Conservation (phyloP, 345 rosid species). For the Lumnitzera littorea region DNA sequence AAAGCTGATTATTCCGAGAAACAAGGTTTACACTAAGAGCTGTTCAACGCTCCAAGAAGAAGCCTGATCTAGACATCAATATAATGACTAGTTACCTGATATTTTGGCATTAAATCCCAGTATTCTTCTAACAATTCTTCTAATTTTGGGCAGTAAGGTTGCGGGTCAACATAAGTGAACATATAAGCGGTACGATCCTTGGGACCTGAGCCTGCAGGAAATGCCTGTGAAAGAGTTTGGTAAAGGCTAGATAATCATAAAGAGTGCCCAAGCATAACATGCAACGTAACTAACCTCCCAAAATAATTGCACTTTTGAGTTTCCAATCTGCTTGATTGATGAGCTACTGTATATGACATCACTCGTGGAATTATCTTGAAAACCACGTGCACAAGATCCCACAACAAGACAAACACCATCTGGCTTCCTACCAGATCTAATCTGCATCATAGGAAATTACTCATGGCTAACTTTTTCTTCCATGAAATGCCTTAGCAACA, state of each 20-base stretch:
- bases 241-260: constrained; percentile 7
- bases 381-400: constrained; percentile 92
- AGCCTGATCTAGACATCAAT: neutral
- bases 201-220: constrained; percentile 93
- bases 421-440: constrained; percentile 73
- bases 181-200: constrained; percentile 90
- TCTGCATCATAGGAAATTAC: constrained; percentile 27
- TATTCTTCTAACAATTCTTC: constrained; percentile 83
- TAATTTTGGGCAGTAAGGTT: constrained; percentile 60
- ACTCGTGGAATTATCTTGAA: constrained; percentile 56
- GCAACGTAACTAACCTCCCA: constrained; percentile 69
- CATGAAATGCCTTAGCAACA: no score
- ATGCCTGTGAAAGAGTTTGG: constrained; percentile 50
- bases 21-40: no score
- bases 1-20: no score
- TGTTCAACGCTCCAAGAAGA: neutral
- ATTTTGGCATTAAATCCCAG: constrained; percentile 86
- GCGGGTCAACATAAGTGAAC: constrained; percentile 89
- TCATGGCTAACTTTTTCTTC: neutral
- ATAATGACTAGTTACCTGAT: constrained; percentile 48
- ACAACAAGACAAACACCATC: constrained; percentile 98
- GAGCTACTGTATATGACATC: constrained; percentile 89
- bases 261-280: neutral
- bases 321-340: constrained; percentile 53
- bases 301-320: constrained; percentile 67